These are phyloP conservation scores for Nakazawaea molendinolei DNA, from an alignment of 805 yeast species.

Conservation along the genomic window DNA sequence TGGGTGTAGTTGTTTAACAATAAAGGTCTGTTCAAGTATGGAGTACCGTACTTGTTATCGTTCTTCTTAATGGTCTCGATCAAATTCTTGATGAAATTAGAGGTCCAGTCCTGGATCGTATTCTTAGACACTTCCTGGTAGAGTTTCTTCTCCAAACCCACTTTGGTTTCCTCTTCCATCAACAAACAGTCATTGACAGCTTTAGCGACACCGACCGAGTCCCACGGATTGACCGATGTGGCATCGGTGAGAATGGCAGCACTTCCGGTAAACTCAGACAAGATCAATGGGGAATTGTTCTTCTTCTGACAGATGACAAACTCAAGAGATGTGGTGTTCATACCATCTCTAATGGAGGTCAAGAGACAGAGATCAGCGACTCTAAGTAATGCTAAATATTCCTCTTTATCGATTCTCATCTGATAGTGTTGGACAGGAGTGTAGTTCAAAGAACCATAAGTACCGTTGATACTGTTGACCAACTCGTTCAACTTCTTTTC, in stretches of 20 bases:
- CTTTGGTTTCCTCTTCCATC: slow-evolving; percentile 42
- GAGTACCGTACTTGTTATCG: slow-evolving; percentile 55
- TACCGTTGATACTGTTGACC: slow-evolving; percentile 75
- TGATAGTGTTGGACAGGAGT: slow-evolving; percentile 92
- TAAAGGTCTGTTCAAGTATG: slow-evolving; percentile 71
- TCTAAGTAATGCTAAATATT: slow-evolving; percentile 79
- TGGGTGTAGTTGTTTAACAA: slow-evolving; percentile 51
- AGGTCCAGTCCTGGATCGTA: slow-evolving; percentile 80
- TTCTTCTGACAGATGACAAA: slow-evolving; percentile 82
- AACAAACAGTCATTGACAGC: slow-evolving; percentile 64
- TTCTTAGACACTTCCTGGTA: slow-evolving; percentile 59
- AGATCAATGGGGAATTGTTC: slow-evolving; percentile 66
- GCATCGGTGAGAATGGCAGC: slow-evolving; percentile 67
- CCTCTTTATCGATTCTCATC: slow-evolving; percentile 80
- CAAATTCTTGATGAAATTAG: slow-evolving; percentile 47
- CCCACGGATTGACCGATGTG: slow-evolving; percentile 93
- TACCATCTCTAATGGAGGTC: slow-evolving; percentile 91
- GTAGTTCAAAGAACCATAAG: slow-evolving; percentile 73
- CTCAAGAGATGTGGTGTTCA: slow-evolving; percentile 92
- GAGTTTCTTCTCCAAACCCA: slow-evolving; percentile 41
- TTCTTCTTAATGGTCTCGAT: slow-evolving; percentile 31
- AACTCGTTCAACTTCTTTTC: slow-evolving; percentile 82
- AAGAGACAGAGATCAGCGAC: slow-evolving; percentile 88
- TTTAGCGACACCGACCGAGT: slow-evolving; percentile 85
- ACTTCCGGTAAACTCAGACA: slow-evolving; percentile 93